A percentile compares a stretch with the other conserved stretches of the same genome.
Evolutionary conservation across 1,284 basidiomycete genomes (phyloP).

Genomic region (Cerrena zonata): DNA sequence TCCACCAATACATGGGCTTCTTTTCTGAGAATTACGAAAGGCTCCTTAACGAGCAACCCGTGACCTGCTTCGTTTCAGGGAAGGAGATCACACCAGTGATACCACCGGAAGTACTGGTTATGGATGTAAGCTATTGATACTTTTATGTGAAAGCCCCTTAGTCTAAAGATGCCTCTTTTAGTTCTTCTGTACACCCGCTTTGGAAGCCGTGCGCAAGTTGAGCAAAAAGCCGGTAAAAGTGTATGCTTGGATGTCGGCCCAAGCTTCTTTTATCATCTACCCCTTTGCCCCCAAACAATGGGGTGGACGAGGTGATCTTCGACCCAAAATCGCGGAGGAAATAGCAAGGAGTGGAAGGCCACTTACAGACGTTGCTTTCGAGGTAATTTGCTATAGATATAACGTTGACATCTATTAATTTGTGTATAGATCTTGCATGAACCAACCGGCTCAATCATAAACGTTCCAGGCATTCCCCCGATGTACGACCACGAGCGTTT

Average conservation of each 20-base stretch:
- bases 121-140: slow-evolving; percentile 9
- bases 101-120: slow-evolving; percentile 8
- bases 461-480: slow-evolving; percentile 17
- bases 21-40: slow-evolving; percentile 8
- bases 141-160: not conserved
- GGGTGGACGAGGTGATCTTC: slow-evolving; percentile 14
- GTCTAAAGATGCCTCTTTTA: not conserved
- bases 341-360: slow-evolving; percentile 6
- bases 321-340: slow-evolving; percentile 11
- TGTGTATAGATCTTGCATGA: not conserved
- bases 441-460: slow-evolving; percentile 8
- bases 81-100: slow-evolving; percentile 4
- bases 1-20: not conserved
- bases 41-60: slow-evolving; percentile 5
- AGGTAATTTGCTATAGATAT: too few species aligned
- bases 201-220: slow-evolving; percentile 6
- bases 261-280: slow-evolving; percentile 11
- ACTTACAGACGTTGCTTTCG: slow-evolving; percentile 9
- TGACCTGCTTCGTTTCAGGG: slow-evolving; percentile 8
- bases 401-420: not conserved
- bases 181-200: slow-evolving; percentile 13
- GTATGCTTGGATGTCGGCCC: slow-evolving; percentile 14
- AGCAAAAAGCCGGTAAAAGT: slow-evolving; percentile 13
- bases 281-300: slow-evolving; percentile 14
- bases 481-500: slow-evolving; percentile 22